Conservation (phyloP, 768 basidiomycete genomes). For the Hortiboletus flavorubellus region DNA sequence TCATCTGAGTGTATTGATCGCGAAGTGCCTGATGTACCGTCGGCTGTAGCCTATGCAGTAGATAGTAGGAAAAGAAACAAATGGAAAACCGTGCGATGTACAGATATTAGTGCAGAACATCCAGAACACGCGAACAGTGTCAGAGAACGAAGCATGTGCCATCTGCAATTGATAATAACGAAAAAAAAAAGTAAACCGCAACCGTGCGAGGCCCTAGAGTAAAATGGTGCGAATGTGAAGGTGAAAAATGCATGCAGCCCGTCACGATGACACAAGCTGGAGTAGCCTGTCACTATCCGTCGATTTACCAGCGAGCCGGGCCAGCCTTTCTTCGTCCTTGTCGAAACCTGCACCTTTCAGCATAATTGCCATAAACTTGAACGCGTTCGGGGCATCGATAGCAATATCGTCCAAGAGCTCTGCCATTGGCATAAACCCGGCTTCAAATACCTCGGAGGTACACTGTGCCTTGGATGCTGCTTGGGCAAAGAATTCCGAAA, state of each 20-base stretch:
- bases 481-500: constrained; percentile 68
- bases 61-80: constrained; percentile 18
- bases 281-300: constrained; percentile 58
- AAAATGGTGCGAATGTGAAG: constrained; percentile 13
- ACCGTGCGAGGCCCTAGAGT: constrained; percentile 12
- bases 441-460: constrained; percentile 60
- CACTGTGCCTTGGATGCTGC: constrained; percentile 60
- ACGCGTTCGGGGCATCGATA: constrained; percentile 88
- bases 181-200: constrained; percentile 7
- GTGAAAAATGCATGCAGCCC: constrained; percentile 15
- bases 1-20: constrained; percentile 23
- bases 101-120: constrained; percentile 31
- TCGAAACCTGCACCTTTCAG: constrained; percentile 64
- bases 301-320: constrained; percentile 59
- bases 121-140: constrained; percentile 23
- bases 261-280: constrained; percentile 47
- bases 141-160: constrained; percentile 21
- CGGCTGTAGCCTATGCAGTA: constrained; percentile 25
- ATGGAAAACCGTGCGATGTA: constrained; percentile 21
- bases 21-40: constrained; percentile 22
- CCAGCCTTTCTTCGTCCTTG: constrained; percentile 52
- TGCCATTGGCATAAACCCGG: constrained; percentile 65
- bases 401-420: constrained; percentile 86
- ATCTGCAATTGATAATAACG: constrained; percentile 6
- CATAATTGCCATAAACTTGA: constrained; percentile 70